Evolutionary conservation across 2,329 filamentous ascomycete species (phyloP).

Genomic region (Anthostomella pinea): DNA sequence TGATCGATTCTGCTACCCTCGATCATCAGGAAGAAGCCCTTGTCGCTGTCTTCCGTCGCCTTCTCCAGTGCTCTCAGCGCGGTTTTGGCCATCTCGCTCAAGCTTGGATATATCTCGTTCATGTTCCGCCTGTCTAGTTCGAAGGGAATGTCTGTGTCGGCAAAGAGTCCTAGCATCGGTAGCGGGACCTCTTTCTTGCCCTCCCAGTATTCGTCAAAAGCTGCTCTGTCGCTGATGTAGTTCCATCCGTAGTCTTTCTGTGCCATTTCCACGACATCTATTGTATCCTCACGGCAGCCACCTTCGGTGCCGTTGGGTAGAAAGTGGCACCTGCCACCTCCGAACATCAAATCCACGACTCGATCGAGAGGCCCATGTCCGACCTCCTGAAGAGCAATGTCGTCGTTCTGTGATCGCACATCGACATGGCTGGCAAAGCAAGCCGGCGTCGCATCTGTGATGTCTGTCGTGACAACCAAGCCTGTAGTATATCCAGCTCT

Average conservation of each 20-base stretch:
- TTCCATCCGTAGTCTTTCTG: conserved; percentile 74
- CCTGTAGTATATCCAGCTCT: conserved; percentile 88
- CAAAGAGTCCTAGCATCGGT: conserved; percentile 84
- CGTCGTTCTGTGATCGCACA: conserved; percentile 75
- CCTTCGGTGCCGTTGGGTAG: conserved; percentile 74
- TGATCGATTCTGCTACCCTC: conserved; percentile 96
- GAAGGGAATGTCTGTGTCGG: conserved; percentile 79
- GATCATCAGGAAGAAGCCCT: conserved; percentile 98
- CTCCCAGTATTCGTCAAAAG: conserved; percentile 70
- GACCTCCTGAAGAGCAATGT: conserved; percentile 88
- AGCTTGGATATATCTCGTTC: conserved; percentile 77
- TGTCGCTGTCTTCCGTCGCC: conserved; percentile 78
- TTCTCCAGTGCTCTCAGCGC: conserved; percentile 76
- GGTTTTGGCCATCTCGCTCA: conserved; percentile 86
- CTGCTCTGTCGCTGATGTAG: conserved; percentile 69
- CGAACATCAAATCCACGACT: conserved; percentile 87
- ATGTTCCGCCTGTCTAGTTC: conserved; percentile 85
- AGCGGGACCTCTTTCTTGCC: conserved; percentile 66
- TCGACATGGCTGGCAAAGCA: conserved; percentile 91
- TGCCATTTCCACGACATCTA: conserved; percentile 72
- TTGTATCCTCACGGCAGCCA: conserved; percentile 78
- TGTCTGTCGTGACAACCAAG: conserved; percentile 88
- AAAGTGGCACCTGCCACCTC: conserved; percentile 92
- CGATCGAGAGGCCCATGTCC: conserved; percentile 84
- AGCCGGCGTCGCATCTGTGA: conserved; percentile 94